Percentiles rank a stretch among this genome's conserved stretches.
phyloP scores from a whole-genome alignment of 2,329 filamentous ascomycete species.

The Aulographum hederae region DNA sequence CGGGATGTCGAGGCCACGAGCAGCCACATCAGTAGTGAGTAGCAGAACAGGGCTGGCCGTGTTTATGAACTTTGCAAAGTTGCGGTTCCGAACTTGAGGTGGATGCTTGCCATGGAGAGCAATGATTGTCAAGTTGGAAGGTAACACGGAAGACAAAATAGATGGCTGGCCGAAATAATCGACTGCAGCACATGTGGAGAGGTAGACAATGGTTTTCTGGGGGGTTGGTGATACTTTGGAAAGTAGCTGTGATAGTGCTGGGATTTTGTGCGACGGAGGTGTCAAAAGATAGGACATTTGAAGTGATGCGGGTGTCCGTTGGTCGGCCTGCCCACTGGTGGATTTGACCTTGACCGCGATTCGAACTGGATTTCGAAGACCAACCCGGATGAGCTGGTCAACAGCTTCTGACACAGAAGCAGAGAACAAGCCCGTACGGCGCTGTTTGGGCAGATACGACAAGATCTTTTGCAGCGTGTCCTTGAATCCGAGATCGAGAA shows the following conservation, averaged over 20 bases:
- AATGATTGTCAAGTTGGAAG: conserved; percentile 42
- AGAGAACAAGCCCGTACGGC: conserved; percentile 83
- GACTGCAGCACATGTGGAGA: conserved; percentile 85
- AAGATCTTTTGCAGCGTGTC: conserved; percentile 77
- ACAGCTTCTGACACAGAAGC: conserved; percentile 93
- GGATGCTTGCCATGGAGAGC: conserved; percentile 86
- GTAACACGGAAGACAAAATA: conserved; percentile 55
- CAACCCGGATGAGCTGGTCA: conserved; percentile 79
- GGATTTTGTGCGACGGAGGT: conserved; percentile 63
- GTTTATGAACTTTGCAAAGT: conserved; percentile 64
- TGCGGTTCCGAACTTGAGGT: conserved; percentile 71
- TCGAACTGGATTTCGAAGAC: conserved; percentile 83
- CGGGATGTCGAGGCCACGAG: conserved; percentile 79
- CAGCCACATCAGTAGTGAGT: conserved; percentile 82
- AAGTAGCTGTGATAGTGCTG: conserved; percentile 53
- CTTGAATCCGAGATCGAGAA: conserved; percentile 89
- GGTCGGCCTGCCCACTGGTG: conserved; percentile 42
- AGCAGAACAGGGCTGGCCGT: conserved; percentile 62
- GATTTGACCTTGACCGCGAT: conserved; percentile 79
- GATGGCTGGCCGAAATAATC: conserved; percentile 86
- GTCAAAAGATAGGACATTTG: conserved; percentile 72
- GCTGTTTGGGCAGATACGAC: conserved; percentile 71
- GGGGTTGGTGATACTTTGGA: conserved; percentile 52
- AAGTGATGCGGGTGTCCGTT: conserved; percentile 78
- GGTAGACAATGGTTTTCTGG: conserved; percentile 74